Base-by-base conservation (phyloP, 139 green algal genomes). In the Micromonas pusilla region DNA sequence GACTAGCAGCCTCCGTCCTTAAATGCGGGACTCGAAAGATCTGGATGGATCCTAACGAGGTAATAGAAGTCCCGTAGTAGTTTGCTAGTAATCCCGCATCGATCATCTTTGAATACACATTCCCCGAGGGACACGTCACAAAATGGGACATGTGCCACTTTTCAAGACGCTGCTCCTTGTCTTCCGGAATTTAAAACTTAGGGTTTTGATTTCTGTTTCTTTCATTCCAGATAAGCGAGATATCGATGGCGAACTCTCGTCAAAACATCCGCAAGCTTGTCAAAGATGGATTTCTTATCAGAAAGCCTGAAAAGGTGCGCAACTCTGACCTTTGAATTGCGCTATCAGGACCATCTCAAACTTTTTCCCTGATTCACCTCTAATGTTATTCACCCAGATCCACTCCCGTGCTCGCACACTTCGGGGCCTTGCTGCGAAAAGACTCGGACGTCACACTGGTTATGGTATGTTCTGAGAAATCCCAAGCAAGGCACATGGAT, bases 11-110 rank as follows among this genome's bases (percentile, higher is more conserved):
- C 62, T 94, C 88, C 64, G 91, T 98, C 33, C 85, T 99, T 60
- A 88, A 90, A 57, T 98, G 94, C 87, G 96, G 96, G 70, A 80
- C 88, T 79, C 84, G 91, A 66, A 97, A 98, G 85, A 91, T 99
- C 53, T 99, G 96, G 96, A 88, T 99, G 67, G 96, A 99, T 80
- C 96, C 96, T 86, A 99, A 98, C 90, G 96, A 99, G 87, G 94
- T 97, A n/a, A n/a, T n/a, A n/a, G n/a, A n/a, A n/a, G n/a, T n/a
- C n/a, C n/a, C n/a, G n/a, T n/a, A n/a, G n/a, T n/a, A n/a, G n/a
- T n/a, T n/a, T n/a, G n/a, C n/a, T n/a, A n/a, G n/a, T n/a, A n/a
- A n/a, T n/a, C n/a, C n/a, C n/a, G n/a, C n/a, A n/a, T n/a, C n/a
- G n/a, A n/a, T n/a, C n/a, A n/a, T n/a, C n/a, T n/a, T n/a, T n/a